Conservation (phyloP, 2,329 filamentous ascomycete species). For the Sporothrix pseudoabietina region DNA sequence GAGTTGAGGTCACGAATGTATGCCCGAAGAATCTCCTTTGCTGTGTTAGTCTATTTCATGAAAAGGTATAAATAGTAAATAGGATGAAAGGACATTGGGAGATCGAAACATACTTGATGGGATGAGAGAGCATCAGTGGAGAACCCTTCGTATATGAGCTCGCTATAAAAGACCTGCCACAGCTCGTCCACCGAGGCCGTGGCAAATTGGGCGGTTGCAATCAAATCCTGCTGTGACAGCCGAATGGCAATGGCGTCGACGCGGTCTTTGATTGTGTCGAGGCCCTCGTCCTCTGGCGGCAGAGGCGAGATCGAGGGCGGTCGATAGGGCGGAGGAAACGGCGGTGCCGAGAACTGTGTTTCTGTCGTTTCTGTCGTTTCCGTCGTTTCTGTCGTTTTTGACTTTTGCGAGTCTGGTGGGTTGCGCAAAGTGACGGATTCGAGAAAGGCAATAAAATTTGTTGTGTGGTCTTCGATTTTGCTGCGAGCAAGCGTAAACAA, state of each 20-base stretch:
- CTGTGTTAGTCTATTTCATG: neutral
- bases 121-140: constrained; percentile 56
- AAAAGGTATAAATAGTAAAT: neutral
- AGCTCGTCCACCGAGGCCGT: constrained; percentile 49
- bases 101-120: constrained; percentile 53
- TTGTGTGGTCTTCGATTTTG: constrained; percentile 56
- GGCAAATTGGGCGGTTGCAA: constrained; percentile 22
- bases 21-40: constrained; percentile 60
- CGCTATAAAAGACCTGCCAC: constrained; percentile 61
- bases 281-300: constrained; percentile 45
- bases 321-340: constrained; percentile 30
- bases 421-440: constrained; percentile 1
- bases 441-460: constrained; percentile 55
- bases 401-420: constrained; percentile 47
- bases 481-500: constrained; percentile 47
- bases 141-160: constrained; percentile 61
- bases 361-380: neutral
- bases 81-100: neutral
- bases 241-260: constrained; percentile 59
- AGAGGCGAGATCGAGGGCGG: constrained; percentile 30
- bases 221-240: constrained; percentile 49
- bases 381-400: neutral
- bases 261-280: constrained; percentile 62
- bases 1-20: constrained; percentile 64
- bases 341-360: constrained; percentile 26